Evolutionary conservation across 2,329 filamentous ascomycete genomes (phyloP).

Genomic region (Colletotrichum spinosum): DNA sequence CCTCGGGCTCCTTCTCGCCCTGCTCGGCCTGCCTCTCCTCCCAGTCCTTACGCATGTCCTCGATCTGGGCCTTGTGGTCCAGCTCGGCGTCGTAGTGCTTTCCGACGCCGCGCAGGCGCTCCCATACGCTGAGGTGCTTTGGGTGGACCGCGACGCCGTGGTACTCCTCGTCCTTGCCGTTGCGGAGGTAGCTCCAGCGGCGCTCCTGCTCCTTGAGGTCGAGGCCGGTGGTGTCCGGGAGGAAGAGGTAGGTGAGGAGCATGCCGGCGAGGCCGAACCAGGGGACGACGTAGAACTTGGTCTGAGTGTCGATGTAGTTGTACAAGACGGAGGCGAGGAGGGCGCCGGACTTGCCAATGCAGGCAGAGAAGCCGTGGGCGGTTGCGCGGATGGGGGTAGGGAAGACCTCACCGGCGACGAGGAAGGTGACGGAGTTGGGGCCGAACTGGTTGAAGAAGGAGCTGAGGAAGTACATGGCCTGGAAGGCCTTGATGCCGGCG

Average conservation of each 20-base stretch:
- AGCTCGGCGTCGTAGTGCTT: slow-evolving; percentile 86
- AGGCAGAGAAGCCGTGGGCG: slow-evolving; percentile 95
- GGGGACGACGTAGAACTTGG: slow-evolving; percentile 91
- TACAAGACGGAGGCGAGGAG: slow-evolving; percentile 89
- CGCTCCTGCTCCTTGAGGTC: slow-evolving; percentile 98
- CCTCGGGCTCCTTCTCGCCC: slow-evolving; percentile 61
- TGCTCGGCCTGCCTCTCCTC: slow-evolving; percentile 61
- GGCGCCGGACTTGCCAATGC: slow-evolving; percentile 88
- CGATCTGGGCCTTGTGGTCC: slow-evolving; percentile 86
- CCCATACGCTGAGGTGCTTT: slow-evolving; percentile 88
- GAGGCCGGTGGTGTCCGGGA: slow-evolving; percentile 96
- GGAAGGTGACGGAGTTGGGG: slow-evolving; percentile 95
- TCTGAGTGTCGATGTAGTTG: slow-evolving; percentile 90
- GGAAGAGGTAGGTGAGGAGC: slow-evolving; percentile 84
- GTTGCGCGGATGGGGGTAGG: slow-evolving; percentile 93
- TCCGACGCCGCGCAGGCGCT: slow-evolving; percentile 80
- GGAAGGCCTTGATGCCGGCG: slow-evolving; percentile 85
- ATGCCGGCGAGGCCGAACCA: slow-evolving; percentile 95
- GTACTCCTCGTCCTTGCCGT: slow-evolving; percentile 83
- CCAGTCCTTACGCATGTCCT: slow-evolving; percentile 80
- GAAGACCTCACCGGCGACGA: slow-evolving; percentile 96
- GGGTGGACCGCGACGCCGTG: slow-evolving; percentile 94
- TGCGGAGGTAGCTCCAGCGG: slow-evolving; percentile 87
- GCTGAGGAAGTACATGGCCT: slow-evolving; percentile 97
- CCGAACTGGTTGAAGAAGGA: slow-evolving; percentile 99